Evolutionary conservation across 2,329 filamentous ascomycete species (phyloP).

Genomic region (Cadophora sp.): DNA sequence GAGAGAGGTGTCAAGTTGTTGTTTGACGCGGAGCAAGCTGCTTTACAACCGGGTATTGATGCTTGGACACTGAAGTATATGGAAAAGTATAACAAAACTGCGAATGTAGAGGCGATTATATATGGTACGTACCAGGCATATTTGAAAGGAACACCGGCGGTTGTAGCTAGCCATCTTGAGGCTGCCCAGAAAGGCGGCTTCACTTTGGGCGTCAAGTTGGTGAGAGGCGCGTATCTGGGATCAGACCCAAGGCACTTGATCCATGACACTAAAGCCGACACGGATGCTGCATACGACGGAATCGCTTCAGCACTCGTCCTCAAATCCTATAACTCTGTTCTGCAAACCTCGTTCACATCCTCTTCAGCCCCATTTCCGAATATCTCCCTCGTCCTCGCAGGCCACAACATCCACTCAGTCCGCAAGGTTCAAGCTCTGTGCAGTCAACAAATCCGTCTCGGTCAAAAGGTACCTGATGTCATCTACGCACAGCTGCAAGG

Average conservation of each 20-base stretch:
- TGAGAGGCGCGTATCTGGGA: constrained; percentile 76
- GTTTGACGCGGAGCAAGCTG: constrained; percentile 86
- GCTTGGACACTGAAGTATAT: constrained; percentile 81
- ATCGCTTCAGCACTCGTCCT: constrained; percentile 72
- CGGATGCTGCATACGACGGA: constrained; percentile 75
- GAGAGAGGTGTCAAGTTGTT: constrained; percentile 75
- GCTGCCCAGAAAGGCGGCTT: constrained; percentile 65
- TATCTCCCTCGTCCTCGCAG: constrained; percentile 75
- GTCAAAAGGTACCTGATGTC: constrained; percentile 51
- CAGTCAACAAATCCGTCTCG: constrained; percentile 45
- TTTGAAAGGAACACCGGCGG: constrained; percentile 65
- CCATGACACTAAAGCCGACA: constrained; percentile 74
- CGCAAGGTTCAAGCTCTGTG: constrained; percentile 59
- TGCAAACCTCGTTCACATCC: constrained; percentile 51
- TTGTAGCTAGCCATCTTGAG: constrained; percentile 65
- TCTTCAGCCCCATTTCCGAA: constrained; percentile 56
- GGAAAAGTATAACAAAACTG: constrained; percentile 73
- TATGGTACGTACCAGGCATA: constrained; percentile 85
- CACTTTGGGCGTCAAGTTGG: constrained; percentile 75
- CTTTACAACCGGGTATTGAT: constrained; percentile 80
- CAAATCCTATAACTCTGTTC: constrained; percentile 62
- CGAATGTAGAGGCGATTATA: constrained; percentile 67
- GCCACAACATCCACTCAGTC: constrained; percentile 81
- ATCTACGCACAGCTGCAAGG: constrained; percentile 85
- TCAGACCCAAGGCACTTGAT: constrained; percentile 74